Evolutionary conservation across 345 rosid genomes (phyloP), one percentile per base, ranked within the genome.

Genomic region (Eucalyptus urophylla): DNA sequence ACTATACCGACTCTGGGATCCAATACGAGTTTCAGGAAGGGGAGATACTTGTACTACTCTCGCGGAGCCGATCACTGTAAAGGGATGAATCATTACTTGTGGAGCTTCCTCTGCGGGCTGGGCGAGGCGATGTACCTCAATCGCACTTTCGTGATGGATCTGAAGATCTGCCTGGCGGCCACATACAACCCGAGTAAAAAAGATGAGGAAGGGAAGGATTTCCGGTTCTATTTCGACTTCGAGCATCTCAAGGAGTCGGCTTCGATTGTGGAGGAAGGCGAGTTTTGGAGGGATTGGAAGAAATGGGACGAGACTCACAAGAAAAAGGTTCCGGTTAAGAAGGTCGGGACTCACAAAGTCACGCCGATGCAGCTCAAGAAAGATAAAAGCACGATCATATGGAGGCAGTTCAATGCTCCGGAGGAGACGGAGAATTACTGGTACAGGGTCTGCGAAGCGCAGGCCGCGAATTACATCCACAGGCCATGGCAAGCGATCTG

Each of bases 21-120:
- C 2, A 94, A 92, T 90, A 87, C 83, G 17, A 92, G 92, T 89
- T 97, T 97, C 80, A 93, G 98, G 93, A 95, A 93, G 87, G 98
- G 99, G 65, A 96, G 80, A 92, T 97, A 95, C 93, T 88, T 95
- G 94, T 98, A 96, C 93, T 98, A 98, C 90, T 96, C 98, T 0
- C 92, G 98, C 11, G 99, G 98, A 69, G 98, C 98, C 5, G 99
- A 98, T 92, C 95, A 97, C 88, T 98, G 99, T 86, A 96, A 96
- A 88, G 99, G 98, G 43, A 98, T 98, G 99, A 98, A 98, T 92
- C 99, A 96, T 56, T 95, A 95, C 89, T 80, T 94, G 92, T 97
- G 99, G 99, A 97, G 99, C 92, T 97, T 96, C 95, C 91, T 98
- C 92, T 97, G 99, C 92, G 99, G 97, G 19, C 92, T 98, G 86